phyloP scores from a whole-genome alignment of 257 asterid genomes.

The Jaltomata sinuosa region DNA sequence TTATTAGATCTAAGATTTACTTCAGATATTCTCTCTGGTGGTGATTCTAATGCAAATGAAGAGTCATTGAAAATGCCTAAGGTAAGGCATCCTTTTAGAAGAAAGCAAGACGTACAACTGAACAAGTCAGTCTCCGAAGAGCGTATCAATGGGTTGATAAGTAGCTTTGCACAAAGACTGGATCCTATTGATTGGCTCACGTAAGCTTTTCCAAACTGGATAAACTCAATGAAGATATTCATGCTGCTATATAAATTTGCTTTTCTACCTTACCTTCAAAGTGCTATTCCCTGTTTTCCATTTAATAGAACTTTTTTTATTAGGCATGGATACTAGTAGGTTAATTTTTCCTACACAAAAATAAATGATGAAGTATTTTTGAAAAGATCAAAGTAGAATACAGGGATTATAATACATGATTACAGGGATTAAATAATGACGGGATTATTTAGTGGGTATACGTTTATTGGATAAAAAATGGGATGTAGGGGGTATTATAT shows the following conservation, averaged over 20 bases:
- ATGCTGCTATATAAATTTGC: background rate
- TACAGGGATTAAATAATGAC: background rate
- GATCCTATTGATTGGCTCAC: slow-evolving; percentile 99
- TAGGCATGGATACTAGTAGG: background rate
- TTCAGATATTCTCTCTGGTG: slow-evolving; percentile 77
- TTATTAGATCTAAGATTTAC: slow-evolving; percentile 80
- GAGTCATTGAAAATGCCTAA: slow-evolving; percentile 38
- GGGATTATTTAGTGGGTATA: background rate
- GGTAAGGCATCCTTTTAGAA: slow-evolving; percentile 52
- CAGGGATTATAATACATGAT: too few relatives aligned
- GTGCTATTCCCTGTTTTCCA: background rate
- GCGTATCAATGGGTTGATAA: slow-evolving; percentile 42
- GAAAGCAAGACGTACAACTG: slow-evolving; percentile 50
- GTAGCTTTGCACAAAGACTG: slow-evolving; percentile 60
- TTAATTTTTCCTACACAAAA: background rate
- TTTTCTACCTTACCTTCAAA: background rate
- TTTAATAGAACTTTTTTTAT: background rate
- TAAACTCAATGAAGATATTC: background rate
- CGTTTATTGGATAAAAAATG: background rate
- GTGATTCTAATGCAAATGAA: slow-evolving; percentile 45
- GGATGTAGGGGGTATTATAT: background rate
- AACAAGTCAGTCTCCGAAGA: slow-evolving; percentile 50
- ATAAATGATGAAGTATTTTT: background rate
- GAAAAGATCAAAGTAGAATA: background rate
- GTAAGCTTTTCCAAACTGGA: slow-evolving; percentile 39